Percentiles rank a stretch among this genome's conserved stretches.
Conservation (phyloP, 139 green algal species). For the Closterium sp. region DNA sequence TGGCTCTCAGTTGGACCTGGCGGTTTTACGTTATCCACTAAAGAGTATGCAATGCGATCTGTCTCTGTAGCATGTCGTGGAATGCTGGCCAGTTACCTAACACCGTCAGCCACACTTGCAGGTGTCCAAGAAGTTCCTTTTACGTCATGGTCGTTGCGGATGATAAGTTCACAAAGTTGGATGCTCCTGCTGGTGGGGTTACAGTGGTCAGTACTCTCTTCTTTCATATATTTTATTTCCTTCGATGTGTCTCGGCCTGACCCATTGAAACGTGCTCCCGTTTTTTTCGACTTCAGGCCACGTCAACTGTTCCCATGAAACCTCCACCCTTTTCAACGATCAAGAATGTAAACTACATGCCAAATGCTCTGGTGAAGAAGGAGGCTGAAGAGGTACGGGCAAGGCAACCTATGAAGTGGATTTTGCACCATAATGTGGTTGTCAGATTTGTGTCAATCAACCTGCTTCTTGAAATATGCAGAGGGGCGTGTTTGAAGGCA, state of each 20-base stretch:
- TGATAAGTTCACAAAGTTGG: not conserved
- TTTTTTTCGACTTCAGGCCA: conserved; percentile 17
- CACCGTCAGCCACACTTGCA: not conserved
- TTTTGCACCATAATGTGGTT: not conserved
- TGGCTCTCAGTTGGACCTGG: conserved; percentile 48
- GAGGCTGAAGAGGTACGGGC: conserved; percentile 30
- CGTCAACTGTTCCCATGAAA: conserved; percentile 54
- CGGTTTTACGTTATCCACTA: conserved; percentile 17
- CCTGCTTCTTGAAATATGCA: conserved; percentile 7
- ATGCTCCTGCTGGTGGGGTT: not conserved
- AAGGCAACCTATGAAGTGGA: not conserved
- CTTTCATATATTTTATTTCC: too few relatives aligned
- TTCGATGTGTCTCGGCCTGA: too few relatives aligned
- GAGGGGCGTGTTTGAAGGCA: conserved; percentile 43
- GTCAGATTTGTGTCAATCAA: not conserved
- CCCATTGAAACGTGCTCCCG: too few relatives aligned
- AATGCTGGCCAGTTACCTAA: not conserved
- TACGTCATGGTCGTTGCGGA: conserved; percentile 28
- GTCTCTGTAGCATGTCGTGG: not conserved
- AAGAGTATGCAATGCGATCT: conserved; percentile 14
- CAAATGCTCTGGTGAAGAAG: conserved; percentile 33
- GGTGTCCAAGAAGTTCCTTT: conserved; percentile 18
- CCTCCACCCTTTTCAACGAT: conserved; percentile 47
- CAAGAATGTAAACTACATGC: conserved; percentile 56
- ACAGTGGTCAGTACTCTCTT: conserved; percentile 10